phyloP scores from a whole-genome alignment of 305 asterid genomes.

The Fraxinus xanthoxyloides region DNA sequence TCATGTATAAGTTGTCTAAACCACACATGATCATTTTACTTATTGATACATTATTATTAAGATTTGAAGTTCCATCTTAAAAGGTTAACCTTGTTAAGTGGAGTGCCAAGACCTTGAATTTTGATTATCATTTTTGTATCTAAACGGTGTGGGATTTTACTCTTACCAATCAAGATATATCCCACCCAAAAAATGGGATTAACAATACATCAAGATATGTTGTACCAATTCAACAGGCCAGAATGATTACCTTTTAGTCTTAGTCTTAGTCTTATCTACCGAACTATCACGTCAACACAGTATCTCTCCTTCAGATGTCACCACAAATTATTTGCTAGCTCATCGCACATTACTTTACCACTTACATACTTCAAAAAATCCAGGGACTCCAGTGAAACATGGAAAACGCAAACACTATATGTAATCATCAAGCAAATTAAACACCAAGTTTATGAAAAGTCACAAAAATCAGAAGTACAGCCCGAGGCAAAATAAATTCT shows the following conservation, averaged over 20 bases:
- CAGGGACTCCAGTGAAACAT: neutral
- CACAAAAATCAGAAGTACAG: neutral
- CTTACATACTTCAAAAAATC: neutral
- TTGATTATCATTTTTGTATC: neutral
- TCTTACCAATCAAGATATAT: neutral
- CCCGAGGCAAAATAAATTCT: neutral
- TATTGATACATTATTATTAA: neutral
- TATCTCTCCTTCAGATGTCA: neutral
- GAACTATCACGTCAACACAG: neutral
- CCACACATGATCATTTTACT: neutral
- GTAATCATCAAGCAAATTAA: slow-evolving; percentile 2
- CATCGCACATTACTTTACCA: neutral
- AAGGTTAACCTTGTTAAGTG: neutral
- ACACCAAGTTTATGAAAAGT: neutral
- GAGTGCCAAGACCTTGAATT: neutral
- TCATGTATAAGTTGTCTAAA: neutral
- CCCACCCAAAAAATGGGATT: neutral
- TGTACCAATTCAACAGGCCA: neutral
- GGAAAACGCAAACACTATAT: neutral
- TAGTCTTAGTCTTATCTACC: neutral
- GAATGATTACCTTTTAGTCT: neutral
- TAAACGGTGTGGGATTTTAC: neutral
- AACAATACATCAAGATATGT: neutral
- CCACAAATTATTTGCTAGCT: neutral
- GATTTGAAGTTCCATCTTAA: neutral